Conservation (phyloP, 2,329 filamentous ascomycete species). For the Trichoderma lentiforme region DNA sequence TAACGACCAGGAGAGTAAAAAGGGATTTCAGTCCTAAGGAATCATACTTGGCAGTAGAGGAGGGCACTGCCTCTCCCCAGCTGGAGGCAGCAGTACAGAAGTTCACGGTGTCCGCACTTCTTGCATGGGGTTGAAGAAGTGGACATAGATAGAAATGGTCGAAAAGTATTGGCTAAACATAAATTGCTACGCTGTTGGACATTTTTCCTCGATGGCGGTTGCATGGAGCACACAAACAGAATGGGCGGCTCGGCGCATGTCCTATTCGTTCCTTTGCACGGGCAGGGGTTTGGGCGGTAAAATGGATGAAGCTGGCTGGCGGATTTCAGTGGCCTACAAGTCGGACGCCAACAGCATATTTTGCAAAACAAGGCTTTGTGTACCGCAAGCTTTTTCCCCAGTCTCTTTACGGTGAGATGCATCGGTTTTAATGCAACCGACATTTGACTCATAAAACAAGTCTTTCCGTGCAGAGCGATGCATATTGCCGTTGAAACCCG, state of each 20-base stretch:
- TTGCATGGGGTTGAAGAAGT: background rate
- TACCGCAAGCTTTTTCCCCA: too few species aligned
- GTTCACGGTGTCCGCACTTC: background rate
- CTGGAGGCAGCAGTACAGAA: background rate
- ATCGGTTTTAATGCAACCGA: background rate
- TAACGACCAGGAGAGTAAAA: background rate
- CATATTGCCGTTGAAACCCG: background rate
- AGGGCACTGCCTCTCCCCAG: conserved; percentile 3
- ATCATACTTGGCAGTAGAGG: background rate
- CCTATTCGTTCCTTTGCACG: conserved; percentile 2
- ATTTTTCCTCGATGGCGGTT: background rate
- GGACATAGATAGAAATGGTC: background rate
- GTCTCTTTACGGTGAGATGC: background rate
- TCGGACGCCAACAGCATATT: background rate
- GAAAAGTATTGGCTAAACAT: background rate
- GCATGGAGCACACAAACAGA: background rate
- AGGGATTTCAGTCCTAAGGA: background rate
- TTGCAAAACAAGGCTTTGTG: background rate
- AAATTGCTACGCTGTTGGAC: background rate
- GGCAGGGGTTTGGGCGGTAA: conserved; percentile 7
- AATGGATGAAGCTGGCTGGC: background rate
- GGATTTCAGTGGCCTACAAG: background rate
- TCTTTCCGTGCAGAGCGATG: background rate
- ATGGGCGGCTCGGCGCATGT: conserved; percentile 11
- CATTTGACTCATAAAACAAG: background rate